These are phyloP conservation scores for Cladosporium sp. DNA, from an alignment of 2,329 filamentous ascomycete species.

Conservation along the genomic window DNA sequence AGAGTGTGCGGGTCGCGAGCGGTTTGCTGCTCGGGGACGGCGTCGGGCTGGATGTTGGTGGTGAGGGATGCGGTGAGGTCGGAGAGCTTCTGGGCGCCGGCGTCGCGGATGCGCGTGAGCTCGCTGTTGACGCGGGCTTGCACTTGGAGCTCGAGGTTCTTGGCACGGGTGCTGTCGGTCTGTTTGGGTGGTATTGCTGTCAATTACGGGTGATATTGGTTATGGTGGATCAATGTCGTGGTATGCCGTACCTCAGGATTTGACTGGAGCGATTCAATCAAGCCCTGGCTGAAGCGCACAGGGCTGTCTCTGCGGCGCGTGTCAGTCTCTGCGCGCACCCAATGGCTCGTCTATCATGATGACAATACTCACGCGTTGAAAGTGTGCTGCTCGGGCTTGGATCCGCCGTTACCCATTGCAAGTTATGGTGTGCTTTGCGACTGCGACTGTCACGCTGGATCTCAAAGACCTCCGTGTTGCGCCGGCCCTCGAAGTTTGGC, in stretches of 20 bases:
- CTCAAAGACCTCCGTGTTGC: conserved; percentile 7
- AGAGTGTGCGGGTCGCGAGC: conserved; percentile 29
- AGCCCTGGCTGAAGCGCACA: conserved; percentile 73
- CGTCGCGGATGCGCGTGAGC: conserved; percentile 73
- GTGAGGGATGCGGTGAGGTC: conserved; percentile 61
- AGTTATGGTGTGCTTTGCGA: conserved; percentile 14
- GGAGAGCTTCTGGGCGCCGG: conserved; percentile 68
- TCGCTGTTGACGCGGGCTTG: conserved; percentile 84
- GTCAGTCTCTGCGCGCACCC: conserved; percentile 19
- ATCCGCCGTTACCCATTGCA: conserved; percentile 62
- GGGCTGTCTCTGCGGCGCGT: conserved; percentile 54
- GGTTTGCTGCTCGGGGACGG: conserved; percentile 31
- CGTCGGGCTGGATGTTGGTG: conserved; percentile 24
- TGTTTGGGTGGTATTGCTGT: conserved; percentile 40
- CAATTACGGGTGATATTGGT: not conserved
- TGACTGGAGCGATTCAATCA: conserved; percentile 79
- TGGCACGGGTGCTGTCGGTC: conserved; percentile 85
- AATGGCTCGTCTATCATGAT: not conserved
- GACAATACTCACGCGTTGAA: conserved; percentile 57
- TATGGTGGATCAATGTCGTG: not conserved
- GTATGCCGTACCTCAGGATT: conserved; percentile 72
- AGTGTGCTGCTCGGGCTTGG: conserved; percentile 63
- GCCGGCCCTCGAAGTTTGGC: conserved; percentile 16
- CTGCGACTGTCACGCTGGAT: conserved; percentile 11
- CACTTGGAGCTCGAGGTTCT: conserved; percentile 80